phyloP scores from a whole-genome alignment of 208 protist species.

The Trypanosoma mega region DNA sequence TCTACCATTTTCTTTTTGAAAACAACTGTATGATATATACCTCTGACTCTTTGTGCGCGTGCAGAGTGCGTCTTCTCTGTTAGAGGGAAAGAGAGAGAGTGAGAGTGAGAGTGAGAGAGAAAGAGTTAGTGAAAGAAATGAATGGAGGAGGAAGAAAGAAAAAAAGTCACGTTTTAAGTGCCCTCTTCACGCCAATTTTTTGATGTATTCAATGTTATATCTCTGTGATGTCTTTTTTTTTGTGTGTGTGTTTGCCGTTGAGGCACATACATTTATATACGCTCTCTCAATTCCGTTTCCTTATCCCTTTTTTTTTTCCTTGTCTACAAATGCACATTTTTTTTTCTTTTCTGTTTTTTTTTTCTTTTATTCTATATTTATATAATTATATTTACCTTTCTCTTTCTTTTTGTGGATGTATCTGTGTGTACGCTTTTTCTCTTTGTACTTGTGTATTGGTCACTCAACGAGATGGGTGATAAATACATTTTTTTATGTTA shows the following conservation, averaged over 20 bases:
- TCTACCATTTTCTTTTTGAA: no score
- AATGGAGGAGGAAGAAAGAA: no score
- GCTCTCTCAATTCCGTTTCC: neutral
- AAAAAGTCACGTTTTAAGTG: no score
- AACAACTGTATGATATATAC: no score
- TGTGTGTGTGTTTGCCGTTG: neutral
- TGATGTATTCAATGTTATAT: neutral
- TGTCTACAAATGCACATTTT: neutral
- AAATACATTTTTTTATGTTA: no score
- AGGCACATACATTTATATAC: conserved; percentile 3
- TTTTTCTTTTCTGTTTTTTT: neutral
- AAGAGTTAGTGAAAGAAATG: no score
- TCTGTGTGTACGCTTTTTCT: conserved; percentile 14
- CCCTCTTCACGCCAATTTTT: neutral
- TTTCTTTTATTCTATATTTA: neutral
- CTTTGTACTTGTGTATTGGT: no score
- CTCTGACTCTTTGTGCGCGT: no score
- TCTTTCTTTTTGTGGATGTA: conserved; percentile 6
- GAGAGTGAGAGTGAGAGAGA: neutral
- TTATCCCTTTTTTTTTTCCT: conserved; percentile 2
- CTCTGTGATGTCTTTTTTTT: neutral
- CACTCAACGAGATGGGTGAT: no score
- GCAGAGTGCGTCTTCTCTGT: no score
- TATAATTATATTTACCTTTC: neutral
- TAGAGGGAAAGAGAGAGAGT: no score